Evolutionary conservation across 2,329 filamentous ascomycete species (phyloP).

Genomic region (Metarhizium album): DNA sequence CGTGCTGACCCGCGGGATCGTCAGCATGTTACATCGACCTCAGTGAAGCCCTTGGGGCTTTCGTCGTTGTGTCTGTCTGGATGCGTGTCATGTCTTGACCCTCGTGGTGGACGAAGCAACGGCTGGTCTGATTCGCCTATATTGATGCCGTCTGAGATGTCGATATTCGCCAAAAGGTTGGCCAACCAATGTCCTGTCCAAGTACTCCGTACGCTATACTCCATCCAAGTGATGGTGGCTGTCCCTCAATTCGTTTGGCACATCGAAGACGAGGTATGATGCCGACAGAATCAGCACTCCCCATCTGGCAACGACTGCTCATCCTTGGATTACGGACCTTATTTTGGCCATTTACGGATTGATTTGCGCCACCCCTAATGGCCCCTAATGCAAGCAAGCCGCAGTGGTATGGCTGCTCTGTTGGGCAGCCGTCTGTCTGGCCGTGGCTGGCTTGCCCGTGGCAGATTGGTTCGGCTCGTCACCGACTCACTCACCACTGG

Average conservation of each 20-base stretch:
- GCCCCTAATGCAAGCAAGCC: too few species aligned
- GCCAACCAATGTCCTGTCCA: neutral
- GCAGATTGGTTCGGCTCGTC: neutral
- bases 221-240: too few species aligned
- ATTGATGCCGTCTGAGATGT: too few species aligned
- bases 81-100: neutral
- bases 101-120: neutral
- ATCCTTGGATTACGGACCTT: neutral
- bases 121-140: too few species aligned
- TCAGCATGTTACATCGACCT: neutral
- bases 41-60: neutral
- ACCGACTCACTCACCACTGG: neutral
- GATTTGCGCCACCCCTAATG: neutral
- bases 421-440: neutral
- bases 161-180: neutral
- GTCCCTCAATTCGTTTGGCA: neutral
- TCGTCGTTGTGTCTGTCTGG: neutral
- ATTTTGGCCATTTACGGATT: neutral
- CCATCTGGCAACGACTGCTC: neutral
- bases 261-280: neutral
- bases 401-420: neutral
- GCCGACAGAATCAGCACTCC: neutral
- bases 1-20: neutral
- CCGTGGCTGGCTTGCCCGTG: too few species aligned
- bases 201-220: neutral